These are phyloP conservation scores for Russula dissimulans DNA, from an alignment of 768 basidiomycete genomes.

Conservation along the genomic window DNA sequence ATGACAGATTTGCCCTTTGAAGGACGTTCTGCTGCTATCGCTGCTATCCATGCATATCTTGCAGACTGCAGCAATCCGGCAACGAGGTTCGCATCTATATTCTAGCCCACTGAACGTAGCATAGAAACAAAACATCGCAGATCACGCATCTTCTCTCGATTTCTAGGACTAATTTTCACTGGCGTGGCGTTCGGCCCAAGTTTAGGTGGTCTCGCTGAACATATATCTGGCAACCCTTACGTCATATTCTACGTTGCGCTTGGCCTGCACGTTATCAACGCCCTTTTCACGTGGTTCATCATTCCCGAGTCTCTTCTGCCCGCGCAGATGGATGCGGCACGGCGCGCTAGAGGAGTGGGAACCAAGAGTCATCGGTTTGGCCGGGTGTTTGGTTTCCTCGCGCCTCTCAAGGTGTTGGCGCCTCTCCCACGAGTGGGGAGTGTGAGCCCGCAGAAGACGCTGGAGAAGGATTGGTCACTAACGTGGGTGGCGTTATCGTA, in stretches of 20 bases:
- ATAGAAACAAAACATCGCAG: conserved; percentile 27
- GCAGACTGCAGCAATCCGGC: conserved; percentile 55
- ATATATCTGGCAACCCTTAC: conserved; percentile 41
- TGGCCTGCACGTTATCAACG: conserved; percentile 40
- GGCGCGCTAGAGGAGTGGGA: conserved; percentile 16
- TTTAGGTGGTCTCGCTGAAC: conserved; percentile 58
- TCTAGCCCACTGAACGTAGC: not conserved
- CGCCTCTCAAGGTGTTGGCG: conserved; percentile 58
- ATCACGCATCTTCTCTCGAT: conserved; percentile 55
- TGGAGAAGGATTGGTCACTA: conserved; percentile 56
- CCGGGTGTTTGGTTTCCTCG: conserved; percentile 51
- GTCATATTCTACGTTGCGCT: conserved; percentile 66
- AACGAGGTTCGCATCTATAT: conserved; percentile 15
- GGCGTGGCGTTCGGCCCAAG: conserved; percentile 77
- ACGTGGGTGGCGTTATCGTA: conserved; percentile 45
- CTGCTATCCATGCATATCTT: conserved; percentile 55
- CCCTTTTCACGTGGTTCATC: conserved; percentile 43
- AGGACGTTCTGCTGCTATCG: conserved; percentile 42
- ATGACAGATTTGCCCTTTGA: not conserved
- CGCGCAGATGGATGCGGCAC: conserved; percentile 26
- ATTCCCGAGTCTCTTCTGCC: conserved; percentile 72
- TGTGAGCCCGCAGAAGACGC: conserved; percentile 33
- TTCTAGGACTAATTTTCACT: conserved; percentile 55
- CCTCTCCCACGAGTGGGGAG: conserved; percentile 30
- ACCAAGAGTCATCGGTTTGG: conserved; percentile 29